Evolutionary conservation across 1,284 basidiomycete genomes (phyloP).

Genomic region (Blastosporella zonata): DNA sequence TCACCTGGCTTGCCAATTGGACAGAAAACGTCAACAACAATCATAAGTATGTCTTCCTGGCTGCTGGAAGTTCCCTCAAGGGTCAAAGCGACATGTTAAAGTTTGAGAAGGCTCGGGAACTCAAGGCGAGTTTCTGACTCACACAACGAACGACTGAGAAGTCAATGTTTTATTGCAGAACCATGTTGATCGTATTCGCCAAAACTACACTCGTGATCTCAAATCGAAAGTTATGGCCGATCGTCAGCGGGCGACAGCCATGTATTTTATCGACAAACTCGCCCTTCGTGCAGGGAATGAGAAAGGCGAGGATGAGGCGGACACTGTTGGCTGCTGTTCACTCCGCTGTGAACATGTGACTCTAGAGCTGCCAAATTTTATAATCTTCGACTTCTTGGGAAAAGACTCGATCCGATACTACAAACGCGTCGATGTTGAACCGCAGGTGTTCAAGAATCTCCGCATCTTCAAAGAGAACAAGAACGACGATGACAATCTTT

Average conservation of each 20-base stretch:
- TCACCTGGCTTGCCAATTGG: constrained; percentile 98
- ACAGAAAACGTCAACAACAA: constrained; percentile 92
- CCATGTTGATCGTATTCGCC: constrained; percentile 86
- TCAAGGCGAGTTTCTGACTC: constrained; percentile 64
- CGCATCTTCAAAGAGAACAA: constrained; percentile 90
- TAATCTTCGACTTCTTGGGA: constrained; percentile 94
- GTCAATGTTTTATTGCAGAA: constrained; percentile 46
- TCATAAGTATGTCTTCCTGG: constrained; percentile 95
- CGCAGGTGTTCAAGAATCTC: constrained; percentile 90
- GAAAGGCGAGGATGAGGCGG: constrained; percentile 97
- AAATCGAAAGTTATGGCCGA: constrained; percentile 90
- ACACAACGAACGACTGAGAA: background rate
- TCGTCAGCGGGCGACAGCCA: constrained; percentile 90
- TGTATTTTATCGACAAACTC: constrained; percentile 96
- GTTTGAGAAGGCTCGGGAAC: constrained; percentile 93
- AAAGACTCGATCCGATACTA: constrained; percentile 98
- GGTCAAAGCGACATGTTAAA: constrained; percentile 95
- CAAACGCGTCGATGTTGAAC: constrained; percentile 83
- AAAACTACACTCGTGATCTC: constrained; percentile 83
- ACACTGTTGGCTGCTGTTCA: constrained; percentile 97
- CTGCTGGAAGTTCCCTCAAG: constrained; percentile 91
- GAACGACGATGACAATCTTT: constrained; percentile 84
- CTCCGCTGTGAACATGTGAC: constrained; percentile 94
- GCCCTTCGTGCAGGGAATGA: constrained; percentile 97
- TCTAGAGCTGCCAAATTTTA: constrained; percentile 77